These are phyloP conservation scores for Elsinoe fawcettii DNA, from an alignment of 2,329 filamentous ascomycete genomes.

Conservation along the genomic window DNA sequence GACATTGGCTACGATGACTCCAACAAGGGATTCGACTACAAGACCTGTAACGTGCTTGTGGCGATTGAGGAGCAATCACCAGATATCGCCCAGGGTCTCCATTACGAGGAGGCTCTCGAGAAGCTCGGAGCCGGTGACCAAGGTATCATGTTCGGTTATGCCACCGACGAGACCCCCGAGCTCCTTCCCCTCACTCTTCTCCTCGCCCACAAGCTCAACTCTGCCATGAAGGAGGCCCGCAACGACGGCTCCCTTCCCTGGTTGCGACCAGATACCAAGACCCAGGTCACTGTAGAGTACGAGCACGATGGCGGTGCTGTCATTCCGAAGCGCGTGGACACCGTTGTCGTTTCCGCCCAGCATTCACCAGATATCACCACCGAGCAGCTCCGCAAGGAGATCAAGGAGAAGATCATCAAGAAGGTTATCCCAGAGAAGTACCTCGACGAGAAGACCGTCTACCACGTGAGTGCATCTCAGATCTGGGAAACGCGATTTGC, in stretches of 20 bases:
- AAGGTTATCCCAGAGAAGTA: constrained; percentile 86
- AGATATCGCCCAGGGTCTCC: constrained; percentile 97
- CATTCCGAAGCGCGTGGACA: constrained; percentile 86
- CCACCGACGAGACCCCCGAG: constrained; percentile 97
- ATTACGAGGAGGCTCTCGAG: constrained; percentile 96
- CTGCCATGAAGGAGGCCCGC: constrained; percentile 84
- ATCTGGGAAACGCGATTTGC: not conserved
- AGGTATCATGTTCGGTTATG: constrained; percentile 99
- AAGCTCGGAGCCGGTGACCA: constrained; percentile 98
- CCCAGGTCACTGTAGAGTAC: constrained; percentile 98
- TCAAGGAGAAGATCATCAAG: constrained; percentile 96
- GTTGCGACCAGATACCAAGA: constrained; percentile 99
- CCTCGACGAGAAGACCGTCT: constrained; percentile 86
- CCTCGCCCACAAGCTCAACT: constrained; percentile 94
- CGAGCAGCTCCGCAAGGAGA: constrained; percentile 86
- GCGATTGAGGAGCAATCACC: constrained; percentile 99
- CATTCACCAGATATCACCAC: constrained; percentile 83
- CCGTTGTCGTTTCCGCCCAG: constrained; percentile 92
- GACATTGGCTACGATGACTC: constrained; percentile 98
- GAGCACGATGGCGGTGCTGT: constrained; percentile 92
- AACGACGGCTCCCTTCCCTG: constrained; percentile 81
- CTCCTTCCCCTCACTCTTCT: constrained; percentile 89
- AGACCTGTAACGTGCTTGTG: constrained; percentile 97
- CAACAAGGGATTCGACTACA: constrained; percentile 98
- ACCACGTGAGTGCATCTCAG: constrained; percentile 61